Conservation (phyloP, 768 basidiomycete species). For the Psilocybe cubensis region DNA sequence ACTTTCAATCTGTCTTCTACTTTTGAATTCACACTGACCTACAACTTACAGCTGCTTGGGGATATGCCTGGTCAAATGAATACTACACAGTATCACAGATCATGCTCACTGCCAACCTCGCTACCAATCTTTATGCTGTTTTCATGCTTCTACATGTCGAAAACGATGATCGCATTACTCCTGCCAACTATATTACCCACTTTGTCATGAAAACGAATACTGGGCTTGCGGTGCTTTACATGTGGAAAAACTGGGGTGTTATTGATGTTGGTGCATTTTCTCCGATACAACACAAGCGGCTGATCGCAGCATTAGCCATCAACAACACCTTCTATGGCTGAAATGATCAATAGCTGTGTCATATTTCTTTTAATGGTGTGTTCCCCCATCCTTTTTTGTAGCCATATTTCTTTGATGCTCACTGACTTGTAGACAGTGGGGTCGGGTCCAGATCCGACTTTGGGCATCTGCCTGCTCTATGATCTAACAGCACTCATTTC, state of each 20-base stretch:
- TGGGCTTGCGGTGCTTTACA: constrained; percentile 37
- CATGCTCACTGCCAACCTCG: constrained; percentile 31
- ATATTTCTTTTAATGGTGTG: constrained; percentile 35
- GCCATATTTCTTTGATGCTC: background rate
- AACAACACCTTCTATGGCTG: constrained; percentile 21
- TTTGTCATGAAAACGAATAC: constrained; percentile 45
- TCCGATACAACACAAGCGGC: background rate
- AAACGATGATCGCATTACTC: constrained; percentile 24
- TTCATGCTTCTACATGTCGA: constrained; percentile 30
- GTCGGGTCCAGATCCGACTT: constrained; percentile 40
- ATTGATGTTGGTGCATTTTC: constrained; percentile 25
- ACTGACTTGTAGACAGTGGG: constrained; percentile 30
- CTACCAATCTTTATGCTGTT: constrained; percentile 39
- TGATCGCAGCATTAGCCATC: constrained; percentile 19
- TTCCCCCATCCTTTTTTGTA: background rate
- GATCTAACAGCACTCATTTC: constrained; percentile 33
- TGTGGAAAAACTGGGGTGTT: constrained; percentile 35
- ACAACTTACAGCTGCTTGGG: constrained; percentile 30
- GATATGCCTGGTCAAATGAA: constrained; percentile 19
- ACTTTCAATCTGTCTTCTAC: background rate
- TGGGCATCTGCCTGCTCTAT: constrained; percentile 34
- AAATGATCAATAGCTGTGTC: constrained; percentile 27
- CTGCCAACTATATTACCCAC: constrained; percentile 35
- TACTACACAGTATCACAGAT: constrained; percentile 21
- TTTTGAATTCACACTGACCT: background rate